Percentiles rank a stretch among this genome's conserved stretches.
Conservation (phyloP, 2,329 filamentous ascomycete genomes). For the Arthrinium phaeospermum region DNA sequence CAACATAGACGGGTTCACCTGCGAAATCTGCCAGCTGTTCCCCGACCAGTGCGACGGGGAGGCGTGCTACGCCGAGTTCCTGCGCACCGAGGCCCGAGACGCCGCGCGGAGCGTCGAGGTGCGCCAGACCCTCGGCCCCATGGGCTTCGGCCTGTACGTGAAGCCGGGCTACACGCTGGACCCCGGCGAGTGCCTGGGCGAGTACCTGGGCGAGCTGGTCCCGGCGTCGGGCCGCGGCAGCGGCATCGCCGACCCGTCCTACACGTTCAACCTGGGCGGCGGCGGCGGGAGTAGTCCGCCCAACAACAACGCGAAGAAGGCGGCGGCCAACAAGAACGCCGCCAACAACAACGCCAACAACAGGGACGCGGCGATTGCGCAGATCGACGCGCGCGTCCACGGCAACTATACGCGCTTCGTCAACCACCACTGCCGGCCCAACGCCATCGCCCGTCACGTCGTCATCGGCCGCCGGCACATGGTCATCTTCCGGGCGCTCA, state of each 20-base stretch:
- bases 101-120: neutral
- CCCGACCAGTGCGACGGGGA: neutral
- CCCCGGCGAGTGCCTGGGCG: neutral
- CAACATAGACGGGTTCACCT: accelerated
- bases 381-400: neutral
- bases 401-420: slow-evolving; percentile 1
- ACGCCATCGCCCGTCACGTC: neutral
- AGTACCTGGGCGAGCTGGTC: slow-evolving; percentile 6
- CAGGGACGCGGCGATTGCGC: neutral
- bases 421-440: slow-evolving; percentile 10
- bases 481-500: neutral
- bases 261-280: neutral
- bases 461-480: neutral
- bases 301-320: no score
- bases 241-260: neutral
- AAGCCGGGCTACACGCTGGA: neutral
- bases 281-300: neutral
- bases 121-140: neutral
- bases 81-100: neutral
- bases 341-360: no score
- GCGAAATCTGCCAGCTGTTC: neutral
- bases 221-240: neutral
- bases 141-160: neutral
- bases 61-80: neutral
- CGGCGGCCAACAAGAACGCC: no score